A percentile compares a stretch with the other conserved stretches of the same genome.
Evolutionary conservation across 2,329 filamentous ascomycete genomes (phyloP).

Genomic region (Aspergillus eucalypticola): DNA sequence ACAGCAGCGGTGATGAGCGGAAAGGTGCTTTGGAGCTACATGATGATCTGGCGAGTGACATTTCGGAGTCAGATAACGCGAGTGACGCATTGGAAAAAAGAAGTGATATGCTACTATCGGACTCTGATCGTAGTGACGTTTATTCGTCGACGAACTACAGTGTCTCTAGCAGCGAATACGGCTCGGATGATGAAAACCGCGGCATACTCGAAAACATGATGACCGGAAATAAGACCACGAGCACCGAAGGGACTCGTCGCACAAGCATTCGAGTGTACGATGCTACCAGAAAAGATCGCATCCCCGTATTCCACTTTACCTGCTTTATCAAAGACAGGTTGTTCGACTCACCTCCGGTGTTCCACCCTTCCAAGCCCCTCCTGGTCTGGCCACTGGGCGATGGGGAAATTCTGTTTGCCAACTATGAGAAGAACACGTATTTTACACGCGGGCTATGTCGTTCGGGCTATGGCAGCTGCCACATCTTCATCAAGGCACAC

Average conservation of each 20-base stretch:
- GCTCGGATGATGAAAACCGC: background rate
- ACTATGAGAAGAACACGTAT: slow-evolving; percentile 1
- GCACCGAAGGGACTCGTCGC: background rate
- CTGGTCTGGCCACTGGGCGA: slow-evolving; percentile 3
- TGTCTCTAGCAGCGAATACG: background rate
- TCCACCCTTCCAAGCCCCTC: slow-evolving; percentile 4
- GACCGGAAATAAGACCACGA: background rate
- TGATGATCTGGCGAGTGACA: background rate
- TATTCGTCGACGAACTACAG: background rate
- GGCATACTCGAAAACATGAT: background rate
- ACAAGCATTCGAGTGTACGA: background rate
- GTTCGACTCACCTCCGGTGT: slow-evolving; percentile 6
- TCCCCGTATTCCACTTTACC: background rate
- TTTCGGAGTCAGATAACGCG: background rate
- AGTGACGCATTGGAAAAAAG: background rate
- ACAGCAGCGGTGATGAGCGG: background rate
- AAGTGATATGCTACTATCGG: background rate
- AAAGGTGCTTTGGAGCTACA: background rate
- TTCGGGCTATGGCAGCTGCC: background rate
- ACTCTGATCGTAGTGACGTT: background rate
- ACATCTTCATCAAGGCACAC: slow-evolving; percentile 1
- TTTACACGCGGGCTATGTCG: slow-evolving; percentile 6
- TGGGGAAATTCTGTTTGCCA: slow-evolving; percentile 4
- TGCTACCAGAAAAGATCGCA: background rate
- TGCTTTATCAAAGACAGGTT: background rate